These are phyloP conservation scores for Coemansia sp. DNA, from an alignment of 192 early-diverging fungal species.

Conservation along the genomic window DNA sequence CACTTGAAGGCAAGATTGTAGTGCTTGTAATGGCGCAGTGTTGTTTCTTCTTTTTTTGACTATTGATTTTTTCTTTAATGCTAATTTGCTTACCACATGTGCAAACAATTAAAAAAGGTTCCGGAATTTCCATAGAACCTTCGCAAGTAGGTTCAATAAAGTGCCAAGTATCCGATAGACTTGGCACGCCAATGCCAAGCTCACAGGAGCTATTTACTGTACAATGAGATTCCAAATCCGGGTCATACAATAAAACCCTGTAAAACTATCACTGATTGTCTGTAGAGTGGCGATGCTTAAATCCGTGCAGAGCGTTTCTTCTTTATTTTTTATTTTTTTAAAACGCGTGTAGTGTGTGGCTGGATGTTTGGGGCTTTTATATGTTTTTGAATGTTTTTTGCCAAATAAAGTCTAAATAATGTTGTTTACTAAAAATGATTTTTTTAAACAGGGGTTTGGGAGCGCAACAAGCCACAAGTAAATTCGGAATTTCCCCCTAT, in stretches of 20 bases:
- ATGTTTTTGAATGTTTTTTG: not conserved
- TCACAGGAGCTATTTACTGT: not conserved
- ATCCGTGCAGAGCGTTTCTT: not conserved
- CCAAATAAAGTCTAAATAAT: slow-evolving; percentile 1
- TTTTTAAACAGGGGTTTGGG: not conserved
- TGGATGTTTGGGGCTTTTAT: slow-evolving; percentile 1
- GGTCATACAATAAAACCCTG: slow-evolving; percentile 11
- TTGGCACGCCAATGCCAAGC: not conserved
- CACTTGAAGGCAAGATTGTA: slow-evolving; percentile 33
- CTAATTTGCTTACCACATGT: not conserved
- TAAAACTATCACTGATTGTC: not conserved
- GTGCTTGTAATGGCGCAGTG: not conserved
- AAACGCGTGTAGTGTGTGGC: not conserved
- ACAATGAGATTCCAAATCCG: not conserved
- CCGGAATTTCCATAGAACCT: slow-evolving; percentile 4
- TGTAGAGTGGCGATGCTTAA: slow-evolving; percentile 17
- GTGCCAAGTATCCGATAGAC: slow-evolving; percentile 3
- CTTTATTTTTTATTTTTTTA: not conserved
- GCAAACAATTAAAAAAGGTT: slow-evolving; percentile 4
- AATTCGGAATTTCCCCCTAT: not conserved
- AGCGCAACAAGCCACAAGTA: not conserved
- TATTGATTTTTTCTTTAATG: slow-evolving; percentile 6
- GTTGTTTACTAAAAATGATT: not conserved
- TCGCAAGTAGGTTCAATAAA: not conserved
- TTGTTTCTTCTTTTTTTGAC: not conserved